These are phyloP conservation scores for Trichophyton verrucosum DNA, from an alignment of 2,329 filamentous ascomycete species.

Conservation along the genomic window DNA sequence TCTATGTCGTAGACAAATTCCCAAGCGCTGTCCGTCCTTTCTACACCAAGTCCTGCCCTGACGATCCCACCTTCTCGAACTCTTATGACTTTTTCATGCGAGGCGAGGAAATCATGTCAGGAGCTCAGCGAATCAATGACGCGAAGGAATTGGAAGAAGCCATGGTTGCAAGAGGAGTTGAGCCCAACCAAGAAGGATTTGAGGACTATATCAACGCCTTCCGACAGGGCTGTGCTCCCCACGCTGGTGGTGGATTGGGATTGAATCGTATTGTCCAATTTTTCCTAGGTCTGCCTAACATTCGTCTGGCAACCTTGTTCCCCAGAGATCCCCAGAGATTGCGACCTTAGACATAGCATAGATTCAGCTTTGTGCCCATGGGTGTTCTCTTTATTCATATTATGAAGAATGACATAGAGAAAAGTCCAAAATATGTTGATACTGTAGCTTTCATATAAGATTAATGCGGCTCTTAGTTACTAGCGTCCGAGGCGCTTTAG, in stretches of 20 bases:
- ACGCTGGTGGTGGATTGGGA: slow-evolving; percentile 53
- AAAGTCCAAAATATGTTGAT: not conserved
- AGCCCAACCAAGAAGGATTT: slow-evolving; percentile 47
- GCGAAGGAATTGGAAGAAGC: slow-evolving; percentile 45
- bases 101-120: slow-evolving; percentile 56
- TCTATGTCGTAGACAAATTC: slow-evolving; percentile 96
- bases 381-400: not conserved
- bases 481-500: not conserved
- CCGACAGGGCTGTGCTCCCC: slow-evolving; percentile 51
- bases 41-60: slow-evolving; percentile 72
- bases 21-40: slow-evolving; percentile 78
- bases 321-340: slow-evolving; percentile 50
- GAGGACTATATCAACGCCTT: slow-evolving; percentile 54
- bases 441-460: not conserved
- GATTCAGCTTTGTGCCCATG: not conserved
- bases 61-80: slow-evolving; percentile 53
- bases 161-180: slow-evolving; percentile 48
- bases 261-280: slow-evolving; percentile 56
- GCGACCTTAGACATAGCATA: slow-evolving; percentile 24
- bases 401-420: not conserved
- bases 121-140: slow-evolving; percentile 54
- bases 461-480: not conserved
- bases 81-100: slow-evolving; percentile 62
- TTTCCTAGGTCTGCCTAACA: slow-evolving; percentile 53
- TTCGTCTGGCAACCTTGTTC: slow-evolving; percentile 50